phyloP scores from a whole-genome alignment of 228 moss, liverwort and hornwort species.

The Sphagnum fallax region DNA sequence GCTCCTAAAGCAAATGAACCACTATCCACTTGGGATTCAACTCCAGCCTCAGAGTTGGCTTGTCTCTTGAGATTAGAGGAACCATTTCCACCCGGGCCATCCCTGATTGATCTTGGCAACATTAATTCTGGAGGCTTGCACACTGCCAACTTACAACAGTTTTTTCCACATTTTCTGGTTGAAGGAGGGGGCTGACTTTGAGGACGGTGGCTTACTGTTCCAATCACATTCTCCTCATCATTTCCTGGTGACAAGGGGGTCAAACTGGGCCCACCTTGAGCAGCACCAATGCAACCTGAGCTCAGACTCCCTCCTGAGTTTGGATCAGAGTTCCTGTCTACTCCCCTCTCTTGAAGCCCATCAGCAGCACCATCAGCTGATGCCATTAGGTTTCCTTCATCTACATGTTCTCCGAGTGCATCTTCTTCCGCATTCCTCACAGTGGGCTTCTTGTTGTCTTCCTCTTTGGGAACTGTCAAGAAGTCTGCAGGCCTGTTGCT shows the following conservation, averaged over 20 bases:
- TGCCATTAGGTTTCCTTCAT: conserved; percentile 19
- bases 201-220: too few species aligned
- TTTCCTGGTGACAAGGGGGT: conserved; percentile 23
- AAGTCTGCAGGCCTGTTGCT: background rate
- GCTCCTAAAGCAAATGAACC: conserved; percentile 40
- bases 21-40: conserved; percentile 40
- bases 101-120: too few species aligned
- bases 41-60: conserved; percentile 9
- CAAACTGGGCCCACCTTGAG: conserved; percentile 10
- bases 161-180: too few species aligned
- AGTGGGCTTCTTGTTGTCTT: conserved; percentile 30
- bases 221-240: background rate
- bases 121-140: too few species aligned
- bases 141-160: too few species aligned
- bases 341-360: conserved; percentile 24
- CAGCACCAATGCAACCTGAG: conserved; percentile 8
- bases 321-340: conserved; percentile 12
- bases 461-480: conserved; percentile 25
- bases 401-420: conserved; percentile 20
- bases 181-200: too few species aligned
- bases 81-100: too few species aligned
- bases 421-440: conserved; percentile 26
- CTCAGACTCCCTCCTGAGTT: conserved; percentile 7
- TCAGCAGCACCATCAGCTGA: conserved; percentile 6
- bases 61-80: too few species aligned